phyloP scores from a whole-genome alignment of 495 filamentous ascomycete genomes.

The Trichoderma erinaceum region DNA sequence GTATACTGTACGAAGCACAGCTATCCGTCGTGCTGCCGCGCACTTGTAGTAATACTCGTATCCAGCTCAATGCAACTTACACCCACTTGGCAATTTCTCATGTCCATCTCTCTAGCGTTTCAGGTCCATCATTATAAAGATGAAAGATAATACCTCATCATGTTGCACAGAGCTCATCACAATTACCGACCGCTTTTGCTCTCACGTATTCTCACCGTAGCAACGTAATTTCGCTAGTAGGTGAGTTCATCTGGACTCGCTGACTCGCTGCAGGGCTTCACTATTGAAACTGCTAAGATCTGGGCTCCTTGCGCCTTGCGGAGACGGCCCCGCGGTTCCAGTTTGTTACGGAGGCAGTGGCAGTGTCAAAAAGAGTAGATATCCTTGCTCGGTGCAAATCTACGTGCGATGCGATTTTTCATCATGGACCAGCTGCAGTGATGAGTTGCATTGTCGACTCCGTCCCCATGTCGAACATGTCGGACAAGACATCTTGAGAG shows the following conservation, averaged over 20 bases:
- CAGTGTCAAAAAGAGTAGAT: background rate
- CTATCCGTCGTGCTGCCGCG: background rate
- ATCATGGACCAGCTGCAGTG: background rate
- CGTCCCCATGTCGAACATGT: background rate
- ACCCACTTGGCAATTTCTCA: background rate
- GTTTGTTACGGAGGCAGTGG: background rate
- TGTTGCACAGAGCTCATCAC: background rate
- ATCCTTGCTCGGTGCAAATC: background rate
- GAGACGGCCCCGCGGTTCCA: constrained; percentile 7
- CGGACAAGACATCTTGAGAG: background rate
- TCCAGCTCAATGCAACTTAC: background rate
- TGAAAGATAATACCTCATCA: background rate
- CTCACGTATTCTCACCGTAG: background rate
- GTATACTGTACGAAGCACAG: too few species aligned
- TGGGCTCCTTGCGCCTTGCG: background rate
- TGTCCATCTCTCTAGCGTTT: constrained; percentile 1
- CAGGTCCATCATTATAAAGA: background rate
- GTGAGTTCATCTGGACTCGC: background rate
- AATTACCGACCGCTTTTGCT: background rate
- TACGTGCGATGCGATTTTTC: background rate
- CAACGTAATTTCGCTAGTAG: background rate
- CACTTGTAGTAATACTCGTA: background rate
- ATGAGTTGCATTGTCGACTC: background rate
- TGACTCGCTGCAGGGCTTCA: constrained; percentile 8
- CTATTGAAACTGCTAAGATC: constrained; percentile 4